Base-by-base conservation (phyloP, 805 yeast genomes). In the Candida xiaguanensis region DNA sequence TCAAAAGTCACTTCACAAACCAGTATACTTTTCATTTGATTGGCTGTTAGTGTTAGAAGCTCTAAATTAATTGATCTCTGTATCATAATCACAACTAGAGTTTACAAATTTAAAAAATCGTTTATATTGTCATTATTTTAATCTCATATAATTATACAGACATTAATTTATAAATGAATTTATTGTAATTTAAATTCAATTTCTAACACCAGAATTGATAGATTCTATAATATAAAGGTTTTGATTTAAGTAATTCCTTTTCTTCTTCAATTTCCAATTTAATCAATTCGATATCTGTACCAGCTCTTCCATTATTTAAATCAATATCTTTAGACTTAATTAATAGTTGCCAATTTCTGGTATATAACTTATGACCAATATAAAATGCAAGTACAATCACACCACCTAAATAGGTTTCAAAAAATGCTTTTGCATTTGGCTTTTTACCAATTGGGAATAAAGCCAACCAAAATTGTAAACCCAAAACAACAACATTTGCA, bases 301-400 rank as follows among this genome's bases (percentile, higher is more conserved):
- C 78, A 41, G 78, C 74, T 59, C 80, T 69, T 28, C 87, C 86
- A 9, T 77, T 63, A 48, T 77, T 81, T 32, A 81, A 62, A 48
- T 81, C 87, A 58, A 80, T 66, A 17, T 74, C 74, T n/a, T 57
- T 52, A 29, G 74, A 68, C 56, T 52, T 75, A 53, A 55, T 59
- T 23, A 46, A 39, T 53, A 31, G 64, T 36, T 41, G 45, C 57
- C 67, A 59, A 42, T 67, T 64, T 42, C 67, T 60, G 19, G 58
- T 52, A 54, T 63, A 75, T 12, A 75, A 8, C 59, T 78, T 80
- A 59, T 75, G 80, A 14, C 66, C 72, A 30, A 77, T 30, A 54
- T 74, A 79, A 56, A 72, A 72, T n/a, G 54, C 70, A 15, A 65
- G 25, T 31, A 72, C 62, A 28, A 74, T 70, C 24, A 62, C 59